Evolutionary conservation across 78 protist genomes (phyloP).

Genomic region (Blattamonas nauphoetae): DNA sequence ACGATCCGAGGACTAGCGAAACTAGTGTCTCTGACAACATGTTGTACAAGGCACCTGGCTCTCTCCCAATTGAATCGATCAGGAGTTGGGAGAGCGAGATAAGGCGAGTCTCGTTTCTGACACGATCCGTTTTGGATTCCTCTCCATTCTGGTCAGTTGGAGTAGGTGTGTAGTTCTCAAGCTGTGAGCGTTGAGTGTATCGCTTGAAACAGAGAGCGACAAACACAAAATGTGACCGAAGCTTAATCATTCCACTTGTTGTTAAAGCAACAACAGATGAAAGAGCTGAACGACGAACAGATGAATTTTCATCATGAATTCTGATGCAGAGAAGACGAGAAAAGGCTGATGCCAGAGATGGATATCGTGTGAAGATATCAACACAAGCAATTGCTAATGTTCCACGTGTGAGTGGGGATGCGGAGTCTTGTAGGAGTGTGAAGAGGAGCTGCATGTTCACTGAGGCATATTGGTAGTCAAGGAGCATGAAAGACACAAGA

Average conservation of each 20-base stretch:
- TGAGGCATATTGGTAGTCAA: not conserved
- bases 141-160: no score
- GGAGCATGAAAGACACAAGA: not conserved
- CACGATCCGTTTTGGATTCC: no score
- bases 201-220: not conserved
- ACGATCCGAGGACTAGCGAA: not conserved
- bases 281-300: not conserved
- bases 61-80: not conserved
- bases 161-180: no score
- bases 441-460: not conserved
- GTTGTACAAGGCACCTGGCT: not conserved
- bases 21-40: not conserved
- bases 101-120: no score
- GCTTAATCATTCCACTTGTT: not conserved
- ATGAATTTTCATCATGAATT: not conserved
- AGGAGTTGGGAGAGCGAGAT: no score
- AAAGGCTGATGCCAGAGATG: not conserved
- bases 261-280: not conserved
- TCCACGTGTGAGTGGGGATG: not conserved
- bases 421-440: not conserved
- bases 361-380: not conserved
- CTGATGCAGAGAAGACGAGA: not conserved
- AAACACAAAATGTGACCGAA: not conserved
- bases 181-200: no score
- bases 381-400: not conserved